Conservation (phyloP, 768 basidiomycete genomes). For the Podaxis mareebaensis region DNA sequence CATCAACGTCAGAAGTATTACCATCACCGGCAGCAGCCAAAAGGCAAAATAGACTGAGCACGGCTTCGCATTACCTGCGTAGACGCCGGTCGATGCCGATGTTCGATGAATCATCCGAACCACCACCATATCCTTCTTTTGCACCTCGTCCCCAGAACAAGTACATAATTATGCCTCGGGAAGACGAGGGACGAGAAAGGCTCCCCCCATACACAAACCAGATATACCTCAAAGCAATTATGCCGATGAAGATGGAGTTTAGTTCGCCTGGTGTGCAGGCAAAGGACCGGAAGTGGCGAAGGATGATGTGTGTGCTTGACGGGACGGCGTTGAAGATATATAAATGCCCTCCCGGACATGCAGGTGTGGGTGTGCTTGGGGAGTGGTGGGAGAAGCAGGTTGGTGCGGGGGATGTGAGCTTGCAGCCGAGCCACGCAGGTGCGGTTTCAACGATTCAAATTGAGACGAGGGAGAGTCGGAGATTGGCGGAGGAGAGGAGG, state of each 20-base stretch:
- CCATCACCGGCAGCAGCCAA: slow-evolving; percentile 13
- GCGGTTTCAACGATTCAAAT: slow-evolving; percentile 24
- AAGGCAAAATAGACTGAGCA: slow-evolving; percentile 28
- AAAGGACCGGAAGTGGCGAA: slow-evolving; percentile 88
- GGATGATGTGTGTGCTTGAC: slow-evolving; percentile 85
- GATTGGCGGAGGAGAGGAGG: slow-evolving; percentile 18
- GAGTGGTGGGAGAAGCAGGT: slow-evolving; percentile 81
- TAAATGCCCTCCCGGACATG: slow-evolving; percentile 42
- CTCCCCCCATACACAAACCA: slow-evolving; percentile 83
- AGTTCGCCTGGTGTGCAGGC: slow-evolving; percentile 81
- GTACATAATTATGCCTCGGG: slow-evolving; percentile 44
- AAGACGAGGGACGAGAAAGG: slow-evolving; percentile 84
- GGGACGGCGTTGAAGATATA: slow-evolving; percentile 89
- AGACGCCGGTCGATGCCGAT: slow-evolving; percentile 74
- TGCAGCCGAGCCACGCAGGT: slow-evolving; percentile 17
- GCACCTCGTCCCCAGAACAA: slow-evolving; percentile 23
- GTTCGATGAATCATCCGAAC: slow-evolving; percentile 54
- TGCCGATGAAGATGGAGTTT: slow-evolving; percentile 96
- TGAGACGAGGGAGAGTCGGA: slow-evolving; percentile 22
- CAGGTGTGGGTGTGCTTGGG: slow-evolving; percentile 55
- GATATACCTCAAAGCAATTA: slow-evolving; percentile 75
- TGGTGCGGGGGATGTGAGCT: slow-evolving; percentile 63
- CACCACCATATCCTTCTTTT: slow-evolving; percentile 66
- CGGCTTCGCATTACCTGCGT: slow-evolving; percentile 42
- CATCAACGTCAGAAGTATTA: slow-evolving; percentile 3